Evolutionary conservation across 148 eudicot genomes (phyloP), one percentile per base, ranked within the genome.

Genomic region (Talinum fruticosum): DNA sequence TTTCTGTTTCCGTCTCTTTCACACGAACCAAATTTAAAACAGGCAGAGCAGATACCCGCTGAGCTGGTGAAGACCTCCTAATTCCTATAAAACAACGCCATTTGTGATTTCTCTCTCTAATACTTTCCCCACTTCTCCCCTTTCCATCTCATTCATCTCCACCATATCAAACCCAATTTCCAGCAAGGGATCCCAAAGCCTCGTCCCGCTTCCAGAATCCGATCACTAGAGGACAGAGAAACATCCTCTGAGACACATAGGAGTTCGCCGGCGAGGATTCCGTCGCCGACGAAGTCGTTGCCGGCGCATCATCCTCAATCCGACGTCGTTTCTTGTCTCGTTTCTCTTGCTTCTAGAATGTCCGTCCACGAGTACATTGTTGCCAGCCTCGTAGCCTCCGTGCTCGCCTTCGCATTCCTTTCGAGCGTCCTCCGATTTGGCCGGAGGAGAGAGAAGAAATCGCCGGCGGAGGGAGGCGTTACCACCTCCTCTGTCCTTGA

Each of bases 381-480:
- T 4, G 90, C 84, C 19, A 76, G 79, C 24, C 7, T 89, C 26
- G 24, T 89, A 23, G 91, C 90, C 44, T 75, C 84, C 18, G 12
- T 81, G 51, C 0, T 87, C 19, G 86, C 85, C 59, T 69, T 87
- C 10, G 77, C 69, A 44, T 51, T 85, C 41, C 18, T 89, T 7
- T 83, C 61, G 71, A 79, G 65, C 30, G 24, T 83, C 10, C 77
- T 67, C 73, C 38, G 37, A 61, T 53, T 21, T 53, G 23, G 59
- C 59, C 30, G 45, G 66, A 71, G 73, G 78, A 71, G 79, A 83
- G 72, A 84, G 70, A 54, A 69, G 36, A 51, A 80, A 2, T 68
- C 69, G 61, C 8, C 73, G 78, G 15, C 69, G 72, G 75, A 26
- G 29, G 45, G 32, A 21, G 64, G 66, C 14, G 33, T 62, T 26